Base-by-base conservation (phyloP, 495 filamentous ascomycete genomes). In the Lindgomyces ingoldianus region DNA sequence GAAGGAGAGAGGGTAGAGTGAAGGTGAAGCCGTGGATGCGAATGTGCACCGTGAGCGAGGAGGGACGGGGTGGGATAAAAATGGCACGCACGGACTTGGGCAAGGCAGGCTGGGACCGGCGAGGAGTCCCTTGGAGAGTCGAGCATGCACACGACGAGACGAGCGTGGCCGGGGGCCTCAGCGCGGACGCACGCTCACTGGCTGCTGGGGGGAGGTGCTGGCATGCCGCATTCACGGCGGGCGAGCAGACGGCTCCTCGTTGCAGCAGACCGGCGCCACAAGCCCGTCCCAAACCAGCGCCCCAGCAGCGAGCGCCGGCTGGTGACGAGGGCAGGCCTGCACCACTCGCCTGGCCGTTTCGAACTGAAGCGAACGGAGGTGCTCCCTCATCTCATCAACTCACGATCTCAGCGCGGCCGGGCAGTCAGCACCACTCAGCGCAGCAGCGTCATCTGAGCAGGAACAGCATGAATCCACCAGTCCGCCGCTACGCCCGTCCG, bases 81-180 rank as follows among this genome's bases (percentile, higher is more conserved):
- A 60, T 60, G 54, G 60, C 42, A 18, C 30, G 60, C 60, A 52
- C 62, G 64, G 58, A 42, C 59, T 12, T 21, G 21, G n/a, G 50
- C 14, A 22, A 27, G 48, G 33, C 36, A 24, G 52, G 51, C 3
- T 11, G 14, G 16, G 52, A 19, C 19, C 33, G 14, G 6, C 14
- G 33, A 39, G 6, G 6, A 39, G 6, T 39, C 6, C 6, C 33
- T 39, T 39, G 33, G 33, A 39, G 33, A 14, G 33, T 39, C 33
- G 44, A 42, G 53, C 12, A 25, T 24, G 18, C 25, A 25, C 48
- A 16, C 18, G 19, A 52, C 19, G 19, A 24, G 48, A 52, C 48
- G 48, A 52, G 25, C 14, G 48, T 8, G 24, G n/a, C 16, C 6
- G 45, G 45, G 45, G 8, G 21, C n/a, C 16, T 4, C 45, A 8